Base-by-base conservation (phyloP, 2,329 filamentous ascomycete species). In the Aureobasidium sp. region DNA sequence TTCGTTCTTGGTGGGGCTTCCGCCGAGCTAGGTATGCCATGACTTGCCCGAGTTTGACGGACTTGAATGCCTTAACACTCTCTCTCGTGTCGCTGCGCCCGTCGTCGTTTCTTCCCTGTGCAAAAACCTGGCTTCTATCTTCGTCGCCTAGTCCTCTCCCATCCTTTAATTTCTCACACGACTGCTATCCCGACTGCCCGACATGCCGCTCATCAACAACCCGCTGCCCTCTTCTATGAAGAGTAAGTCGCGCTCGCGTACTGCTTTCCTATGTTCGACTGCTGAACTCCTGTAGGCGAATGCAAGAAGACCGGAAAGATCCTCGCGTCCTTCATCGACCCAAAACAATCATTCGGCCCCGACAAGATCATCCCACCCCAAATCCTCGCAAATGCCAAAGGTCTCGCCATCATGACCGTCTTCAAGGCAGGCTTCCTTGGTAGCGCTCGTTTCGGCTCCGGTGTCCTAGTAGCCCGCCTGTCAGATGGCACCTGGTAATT, bases 241-340 rank as follows among this genome's bases (percentile, higher is more conserved):
- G 67, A 81, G 79, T 81, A 70, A 71, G 79, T 77, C 53, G 47
- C 47, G 42, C 45, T 35, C 49, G 27, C 33, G 14, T 29, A 15
- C 5, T 7, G 7, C 29, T 14, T 11, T n/a, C 2, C 24, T 48
- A 2, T 39, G 5, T 19, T 33, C 54, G 14, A 3, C 12, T 31
- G 33, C 57, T 60, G 62, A 58, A 35, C 67, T 61, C 63, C 68
- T 53, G 63, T 76, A 97, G 93, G 91, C 79, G 94, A 99, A 79
- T 97, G 94, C 79, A 94, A 89, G 76, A 99, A 99, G 78, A 94
- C 91, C 73, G 89, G 89, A 72, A 96, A 96, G 81, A 97, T 97
- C 71, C 84, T 99, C 68, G 85, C 89, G 49, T 96, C 92, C 14
- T 99, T 99, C 74, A 84, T 97, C 73, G 94, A 97, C 73, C 94